Evolutionary conservation across 305 asterid genomes (phyloP).

Genomic region (Fraxinus latifolia): DNA sequence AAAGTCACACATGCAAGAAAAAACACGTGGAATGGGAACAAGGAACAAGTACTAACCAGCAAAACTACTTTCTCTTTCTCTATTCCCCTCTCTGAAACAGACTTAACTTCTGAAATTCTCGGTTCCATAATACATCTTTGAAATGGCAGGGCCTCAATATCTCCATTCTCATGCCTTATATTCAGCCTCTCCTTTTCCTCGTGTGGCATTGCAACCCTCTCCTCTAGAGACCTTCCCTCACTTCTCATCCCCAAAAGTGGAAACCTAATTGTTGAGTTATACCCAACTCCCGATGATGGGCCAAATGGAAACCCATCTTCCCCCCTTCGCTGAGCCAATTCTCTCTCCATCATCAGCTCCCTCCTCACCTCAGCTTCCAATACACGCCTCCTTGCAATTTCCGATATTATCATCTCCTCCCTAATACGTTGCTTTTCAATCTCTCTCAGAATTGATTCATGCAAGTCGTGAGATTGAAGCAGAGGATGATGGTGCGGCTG

Average conservation of each 20-base stretch:
- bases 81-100: conserved; percentile 21
- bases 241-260: conserved; percentile 21
- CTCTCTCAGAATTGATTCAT: conserved; percentile 35
- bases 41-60: conserved; percentile 43
- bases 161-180: conserved; percentile 21
- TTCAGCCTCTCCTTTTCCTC: conserved; percentile 27
- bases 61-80: conserved; percentile 38
- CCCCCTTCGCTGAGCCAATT: conserved; percentile 32
- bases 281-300: conserved; percentile 21
- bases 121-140: conserved; percentile 27
- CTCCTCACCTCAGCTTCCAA: conserved; percentile 58
- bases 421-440: conserved; percentile 60
- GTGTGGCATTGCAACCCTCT: conserved; percentile 23
- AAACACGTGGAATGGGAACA: conserved; percentile 2
- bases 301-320: conserved; percentile 21
- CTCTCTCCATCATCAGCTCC: conserved; percentile 49
- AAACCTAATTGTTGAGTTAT: conserved; percentile 19
- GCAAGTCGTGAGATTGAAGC: conserved; percentile 20
- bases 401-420: conserved; percentile 48
- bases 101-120: conserved; percentile 29
- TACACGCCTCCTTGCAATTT: conserved; percentile 41
- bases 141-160: conserved; percentile 25
- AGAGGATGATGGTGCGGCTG: not conserved
- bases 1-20: not conserved
- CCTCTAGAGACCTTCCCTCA: conserved; percentile 28